These are phyloP conservation scores for Noccaea bulbosa DNA, from an alignment of 345 rosid genomes.

Conservation along the genomic window DNA sequence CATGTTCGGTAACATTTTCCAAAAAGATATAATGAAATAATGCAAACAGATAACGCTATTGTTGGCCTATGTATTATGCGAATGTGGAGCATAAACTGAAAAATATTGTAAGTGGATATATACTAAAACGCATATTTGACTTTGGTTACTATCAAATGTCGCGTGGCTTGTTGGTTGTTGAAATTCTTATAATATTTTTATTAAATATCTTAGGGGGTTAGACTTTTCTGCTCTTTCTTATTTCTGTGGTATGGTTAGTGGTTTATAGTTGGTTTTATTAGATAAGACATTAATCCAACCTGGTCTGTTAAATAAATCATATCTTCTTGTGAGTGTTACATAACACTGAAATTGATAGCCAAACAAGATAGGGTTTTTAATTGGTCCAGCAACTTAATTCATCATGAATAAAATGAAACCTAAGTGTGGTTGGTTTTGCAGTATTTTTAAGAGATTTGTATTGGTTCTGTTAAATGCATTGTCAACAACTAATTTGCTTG, in stretches of 20 bases:
- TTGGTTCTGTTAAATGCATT: background rate
- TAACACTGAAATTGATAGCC: background rate
- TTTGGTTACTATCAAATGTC: constrained; percentile 37
- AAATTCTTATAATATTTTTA: constrained; percentile 20
- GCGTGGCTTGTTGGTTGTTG: constrained; percentile 44
- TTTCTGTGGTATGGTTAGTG: constrained; percentile 37
- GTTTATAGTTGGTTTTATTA: constrained; percentile 35
- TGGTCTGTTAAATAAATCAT: background rate
- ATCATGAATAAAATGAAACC: background rate
- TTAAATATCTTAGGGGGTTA: constrained; percentile 18
- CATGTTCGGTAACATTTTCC: constrained; percentile 37
- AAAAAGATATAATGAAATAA: constrained; percentile 8
- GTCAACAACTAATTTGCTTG: constrained; percentile 1
- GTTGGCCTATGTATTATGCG: constrained; percentile 30
- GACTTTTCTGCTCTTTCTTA: constrained; percentile 20
- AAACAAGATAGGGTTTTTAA: constrained; percentile 19
- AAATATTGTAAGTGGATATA: constrained; percentile 27
- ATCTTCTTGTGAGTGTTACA: constrained; percentile 28
- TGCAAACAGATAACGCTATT: constrained; percentile 1
- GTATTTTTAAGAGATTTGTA: background rate
- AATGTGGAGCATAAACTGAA: constrained; percentile 28
- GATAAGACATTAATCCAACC: constrained; percentile 32
- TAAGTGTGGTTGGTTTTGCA: constrained; percentile 23
- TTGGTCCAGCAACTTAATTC: background rate
- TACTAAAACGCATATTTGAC: constrained; percentile 42